A percentile compares a stretch with the other conserved stretches of the same genome.
Evolutionary conservation across 139 green algal genomes (phyloP).

Genomic region (Auxenochlorella pyrenoidosa): DNA sequence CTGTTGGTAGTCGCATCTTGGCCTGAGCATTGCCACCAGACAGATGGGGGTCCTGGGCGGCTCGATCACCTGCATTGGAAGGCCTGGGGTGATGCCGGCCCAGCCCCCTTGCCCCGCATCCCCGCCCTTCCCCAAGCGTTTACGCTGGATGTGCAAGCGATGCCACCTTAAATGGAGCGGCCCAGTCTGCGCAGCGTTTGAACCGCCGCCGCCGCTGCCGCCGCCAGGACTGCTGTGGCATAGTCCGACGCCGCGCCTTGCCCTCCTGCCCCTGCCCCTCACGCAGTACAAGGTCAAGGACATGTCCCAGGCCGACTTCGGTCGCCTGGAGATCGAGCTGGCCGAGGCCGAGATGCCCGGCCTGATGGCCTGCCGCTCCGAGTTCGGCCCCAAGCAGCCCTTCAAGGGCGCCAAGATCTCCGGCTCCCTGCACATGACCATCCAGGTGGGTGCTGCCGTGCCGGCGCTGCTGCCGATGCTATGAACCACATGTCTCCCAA

Average conservation of each 20-base stretch:
- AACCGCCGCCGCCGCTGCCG: slow-evolving; percentile 2
- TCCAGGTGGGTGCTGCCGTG: slow-evolving; percentile 57
- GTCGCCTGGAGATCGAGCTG: slow-evolving; percentile 97
- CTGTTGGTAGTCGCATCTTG: background rate
- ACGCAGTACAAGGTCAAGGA: slow-evolving; percentile 96
- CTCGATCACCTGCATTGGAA: background rate
- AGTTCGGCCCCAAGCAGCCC: slow-evolving; percentile 95
- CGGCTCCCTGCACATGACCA: slow-evolving; percentile 99
- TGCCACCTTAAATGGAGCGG: background rate
- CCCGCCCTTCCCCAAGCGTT: no score
- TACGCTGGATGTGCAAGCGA: background rate
- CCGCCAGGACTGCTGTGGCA: background rate
- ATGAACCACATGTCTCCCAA: no score
- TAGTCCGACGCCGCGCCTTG: background rate
- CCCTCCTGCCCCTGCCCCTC: background rate
- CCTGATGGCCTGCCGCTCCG: slow-evolving; percentile 92
- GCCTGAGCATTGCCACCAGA: background rate
- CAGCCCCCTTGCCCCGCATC: background rate
- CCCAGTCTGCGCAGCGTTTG: background rate
- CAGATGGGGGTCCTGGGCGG: background rate
- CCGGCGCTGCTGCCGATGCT: no score
- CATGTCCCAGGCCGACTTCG: slow-evolving; percentile 97
- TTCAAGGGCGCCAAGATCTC: slow-evolving; percentile 95
- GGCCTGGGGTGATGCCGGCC: background rate
- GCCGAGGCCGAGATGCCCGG: slow-evolving; percentile 99